Percentiles rank a stretch among this genome's conserved stretches.
Evolutionary conservation across 2,329 filamentous ascomycete species (phyloP).

Genomic region (Talaromyces sp.): DNA sequence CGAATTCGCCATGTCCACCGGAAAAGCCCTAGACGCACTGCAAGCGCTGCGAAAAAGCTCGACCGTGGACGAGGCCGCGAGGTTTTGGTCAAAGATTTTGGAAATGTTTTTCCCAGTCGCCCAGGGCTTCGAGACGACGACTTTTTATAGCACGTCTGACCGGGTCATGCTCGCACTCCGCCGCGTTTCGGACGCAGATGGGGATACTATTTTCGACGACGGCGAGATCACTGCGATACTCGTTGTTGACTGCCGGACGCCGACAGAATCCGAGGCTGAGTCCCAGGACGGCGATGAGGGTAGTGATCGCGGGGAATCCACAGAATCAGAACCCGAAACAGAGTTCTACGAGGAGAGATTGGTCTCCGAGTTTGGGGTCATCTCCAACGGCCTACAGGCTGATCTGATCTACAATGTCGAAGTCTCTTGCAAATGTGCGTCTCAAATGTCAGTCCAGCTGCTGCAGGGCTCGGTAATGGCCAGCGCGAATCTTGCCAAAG

Average conservation of each 20-base stretch:
- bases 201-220: not conserved
- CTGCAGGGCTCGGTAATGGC: not conserved
- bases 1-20: slow-evolving; percentile 6
- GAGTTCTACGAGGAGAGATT: not conserved
- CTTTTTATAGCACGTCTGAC: not conserved
- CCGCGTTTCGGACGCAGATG: not conserved
- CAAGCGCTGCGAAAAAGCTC: slow-evolving; percentile 4
- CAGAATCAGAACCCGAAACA: not conserved
- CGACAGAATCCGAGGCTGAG: not conserved
- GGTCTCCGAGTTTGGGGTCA: slow-evolving; percentile 1
- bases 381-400: slow-evolving; percentile 1
- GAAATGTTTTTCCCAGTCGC: slow-evolving; percentile 4
- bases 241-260: slow-evolving; percentile 3
- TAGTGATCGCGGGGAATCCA: not conserved
- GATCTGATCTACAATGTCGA: slow-evolving; percentile 1
- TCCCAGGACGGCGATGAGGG: not conserved
- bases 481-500: slow-evolving; percentile 6
- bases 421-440: not conserved
- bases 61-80: slow-evolving; percentile 1
- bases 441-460: not conserved
- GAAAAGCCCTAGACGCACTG: slow-evolving; percentile 1
- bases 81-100: slow-evolving; percentile 4
- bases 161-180: slow-evolving; percentile 1
- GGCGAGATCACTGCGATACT: not conserved
- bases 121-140: slow-evolving; percentile 1